Percentiles rank a stretch among this genome's conserved stretches.
Evolutionary conservation across 2,329 filamentous ascomycete genomes (phyloP).

Genomic region (Clonostachys chloroleuca): DNA sequence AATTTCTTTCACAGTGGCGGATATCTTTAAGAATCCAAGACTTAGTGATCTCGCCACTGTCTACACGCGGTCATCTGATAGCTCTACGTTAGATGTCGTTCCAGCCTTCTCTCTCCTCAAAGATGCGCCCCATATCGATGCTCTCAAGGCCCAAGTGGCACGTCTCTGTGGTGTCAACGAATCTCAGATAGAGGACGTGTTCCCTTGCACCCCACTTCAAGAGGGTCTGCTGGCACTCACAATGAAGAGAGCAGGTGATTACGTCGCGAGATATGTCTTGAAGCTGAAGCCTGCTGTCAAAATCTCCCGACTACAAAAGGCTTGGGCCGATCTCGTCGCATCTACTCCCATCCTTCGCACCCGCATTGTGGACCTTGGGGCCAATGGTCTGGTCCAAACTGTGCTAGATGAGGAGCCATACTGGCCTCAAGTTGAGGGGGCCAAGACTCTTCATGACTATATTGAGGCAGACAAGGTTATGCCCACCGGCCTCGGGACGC

Average conservation of each 20-base stretch:
- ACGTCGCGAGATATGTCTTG: too few relatives aligned
- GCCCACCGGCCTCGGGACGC: conserved; percentile 2
- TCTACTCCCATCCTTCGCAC: not conserved
- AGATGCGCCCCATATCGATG: conserved; percentile 1
- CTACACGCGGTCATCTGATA: not conserved
- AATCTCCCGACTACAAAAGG: too few relatives aligned
- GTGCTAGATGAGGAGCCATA: not conserved
- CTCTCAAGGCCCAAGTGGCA: conserved; percentile 1
- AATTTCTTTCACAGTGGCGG: conserved; percentile 4
- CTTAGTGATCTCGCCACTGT: conserved; percentile 4
- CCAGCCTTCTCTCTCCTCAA: conserved; percentile 3
- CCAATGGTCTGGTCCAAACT: not conserved
- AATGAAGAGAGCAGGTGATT: too few relatives aligned
- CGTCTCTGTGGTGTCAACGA: conserved; percentile 2
- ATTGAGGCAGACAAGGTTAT: too few relatives aligned
- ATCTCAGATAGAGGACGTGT: conserved; percentile 2
- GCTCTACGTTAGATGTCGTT: not conserved
- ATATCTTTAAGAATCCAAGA: conserved; percentile 6
- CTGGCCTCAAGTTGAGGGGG: conserved; percentile 1
- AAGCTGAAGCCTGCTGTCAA: too few relatives aligned
- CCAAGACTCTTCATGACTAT: not conserved
- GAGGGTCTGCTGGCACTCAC: conserved; percentile 2
- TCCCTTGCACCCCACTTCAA: conserved; percentile 2
- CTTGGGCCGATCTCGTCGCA: too few relatives aligned
- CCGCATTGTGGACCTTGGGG: not conserved